Evolutionary conservation across 768 basidiomycete genomes (phyloP).

Genomic region (Rhodotorula taiwanensis): DNA sequence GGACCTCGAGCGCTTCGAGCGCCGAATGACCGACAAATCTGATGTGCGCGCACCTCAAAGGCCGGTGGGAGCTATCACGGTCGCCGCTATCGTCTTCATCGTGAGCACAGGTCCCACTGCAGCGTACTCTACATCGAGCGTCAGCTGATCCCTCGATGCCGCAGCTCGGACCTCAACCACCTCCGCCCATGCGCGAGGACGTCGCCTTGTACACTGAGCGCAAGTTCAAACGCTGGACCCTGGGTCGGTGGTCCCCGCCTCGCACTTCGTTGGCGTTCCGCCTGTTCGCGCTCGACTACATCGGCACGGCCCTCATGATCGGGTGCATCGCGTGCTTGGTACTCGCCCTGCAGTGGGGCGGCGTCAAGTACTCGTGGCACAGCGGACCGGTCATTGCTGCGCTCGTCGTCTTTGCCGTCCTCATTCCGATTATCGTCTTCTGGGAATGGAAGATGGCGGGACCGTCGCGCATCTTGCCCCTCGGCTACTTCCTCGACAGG

Average conservation of each 20-base stretch:
- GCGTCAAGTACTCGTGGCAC: slow-evolving; percentile 45
- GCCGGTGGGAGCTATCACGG: slow-evolving; percentile 26
- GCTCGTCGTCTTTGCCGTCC: slow-evolving; percentile 42
- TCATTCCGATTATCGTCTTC: slow-evolving; percentile 43
- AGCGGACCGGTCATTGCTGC: slow-evolving; percentile 34
- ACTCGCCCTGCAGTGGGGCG: slow-evolving; percentile 52
- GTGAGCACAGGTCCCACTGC: slow-evolving; percentile 9
- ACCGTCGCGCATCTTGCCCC: slow-evolving; percentile 46
- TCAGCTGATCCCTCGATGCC: too few species aligned
- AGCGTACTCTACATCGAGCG: too few species aligned
- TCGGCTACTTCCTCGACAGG: slow-evolving; percentile 43
- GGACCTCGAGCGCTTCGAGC: not conserved
- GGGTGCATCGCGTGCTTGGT: slow-evolving; percentile 48
- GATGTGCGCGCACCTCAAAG: slow-evolving; percentile 4
- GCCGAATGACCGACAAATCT: not conserved
- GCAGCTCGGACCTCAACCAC: slow-evolving; percentile 19
- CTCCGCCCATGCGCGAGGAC: slow-evolving; percentile 10
- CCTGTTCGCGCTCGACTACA: slow-evolving; percentile 44
- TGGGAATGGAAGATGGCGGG: slow-evolving; percentile 46
- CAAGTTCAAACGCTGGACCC: slow-evolving; percentile 24
- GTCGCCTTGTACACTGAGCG: slow-evolving; percentile 19
- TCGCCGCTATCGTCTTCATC: slow-evolving; percentile 21
- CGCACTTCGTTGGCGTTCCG: slow-evolving; percentile 21
- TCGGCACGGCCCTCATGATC: slow-evolving; percentile 48
- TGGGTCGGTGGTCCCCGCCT: slow-evolving; percentile 7